Evolutionary conservation across 1,284 basidiomycete species (phyloP).

Genomic region (Tilletia caries): DNA sequence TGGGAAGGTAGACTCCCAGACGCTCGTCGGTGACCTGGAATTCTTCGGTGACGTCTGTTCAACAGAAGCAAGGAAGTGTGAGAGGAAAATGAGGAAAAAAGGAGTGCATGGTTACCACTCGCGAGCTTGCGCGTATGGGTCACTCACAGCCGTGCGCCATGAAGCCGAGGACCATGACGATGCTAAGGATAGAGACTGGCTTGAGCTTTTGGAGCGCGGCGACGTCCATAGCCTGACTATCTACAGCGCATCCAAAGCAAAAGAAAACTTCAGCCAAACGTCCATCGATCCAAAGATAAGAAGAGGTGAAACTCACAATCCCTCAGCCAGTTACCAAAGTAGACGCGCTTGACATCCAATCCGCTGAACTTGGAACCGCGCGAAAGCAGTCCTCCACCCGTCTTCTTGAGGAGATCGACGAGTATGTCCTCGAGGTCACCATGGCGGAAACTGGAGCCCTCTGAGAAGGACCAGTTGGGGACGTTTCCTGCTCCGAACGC

Average conservation of each 20-base stretch:
- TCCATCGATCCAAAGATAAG: neutral
- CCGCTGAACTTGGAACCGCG: slow-evolving; percentile 43
- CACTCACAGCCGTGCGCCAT: slow-evolving; percentile 30
- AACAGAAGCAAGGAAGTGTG: slow-evolving; percentile 60
- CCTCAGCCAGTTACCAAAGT: slow-evolving; percentile 48
- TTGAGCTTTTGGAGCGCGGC: slow-evolving; percentile 59
- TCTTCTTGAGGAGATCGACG: slow-evolving; percentile 39
- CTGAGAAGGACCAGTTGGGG: slow-evolving; percentile 39
- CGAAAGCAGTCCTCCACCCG: slow-evolving; percentile 32
- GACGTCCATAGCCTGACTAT: slow-evolving; percentile 58
- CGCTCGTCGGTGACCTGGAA: slow-evolving; percentile 87
- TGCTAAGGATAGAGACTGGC: slow-evolving; percentile 74
- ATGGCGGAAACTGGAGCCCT: slow-evolving; percentile 45
- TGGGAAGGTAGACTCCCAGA: slow-evolving; percentile 79
- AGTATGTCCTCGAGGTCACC: slow-evolving; percentile 46
- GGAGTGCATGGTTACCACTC: no score
- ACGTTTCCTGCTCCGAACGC: slow-evolving; percentile 48
- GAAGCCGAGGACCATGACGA: slow-evolving; percentile 65
- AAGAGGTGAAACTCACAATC: slow-evolving; percentile 18
- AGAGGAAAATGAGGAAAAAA: neutral
- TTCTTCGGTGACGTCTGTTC: slow-evolving; percentile 62
- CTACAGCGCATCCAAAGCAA: slow-evolving; percentile 17
- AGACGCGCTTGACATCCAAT: slow-evolving; percentile 49
- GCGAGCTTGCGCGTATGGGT: no score
- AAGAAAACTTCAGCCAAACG: neutral